Percentiles rank a stretch among this genome's conserved stretches.
Conservation (phyloP, 1,284 basidiomycete genomes). For the Puccinia hordei region DNA sequence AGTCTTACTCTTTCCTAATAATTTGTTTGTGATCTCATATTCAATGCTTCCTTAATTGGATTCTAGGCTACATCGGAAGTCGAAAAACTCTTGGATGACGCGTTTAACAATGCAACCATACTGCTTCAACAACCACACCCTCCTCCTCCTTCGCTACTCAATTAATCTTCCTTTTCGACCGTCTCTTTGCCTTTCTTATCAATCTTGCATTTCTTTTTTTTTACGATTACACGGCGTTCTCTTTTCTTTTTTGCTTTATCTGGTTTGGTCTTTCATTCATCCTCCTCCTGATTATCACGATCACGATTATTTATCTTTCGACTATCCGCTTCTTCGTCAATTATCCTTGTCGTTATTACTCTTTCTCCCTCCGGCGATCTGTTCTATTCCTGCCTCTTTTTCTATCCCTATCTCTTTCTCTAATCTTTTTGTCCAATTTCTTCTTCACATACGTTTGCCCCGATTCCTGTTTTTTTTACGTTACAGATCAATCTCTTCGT, state of each 20-base stretch:
- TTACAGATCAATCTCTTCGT: background rate
- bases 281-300: background rate
- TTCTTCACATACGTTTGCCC: background rate
- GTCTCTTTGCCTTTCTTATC: background rate
- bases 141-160: background rate
- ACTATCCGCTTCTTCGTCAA: background rate
- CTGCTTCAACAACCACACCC: constrained; percentile 30
- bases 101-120: constrained; percentile 15
- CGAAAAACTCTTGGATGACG: constrained; percentile 46
- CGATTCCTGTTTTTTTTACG: background rate
- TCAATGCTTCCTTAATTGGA: background rate
- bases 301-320: background rate
- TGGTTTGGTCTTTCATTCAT: background rate
- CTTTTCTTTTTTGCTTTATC: background rate
- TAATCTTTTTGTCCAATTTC: background rate
- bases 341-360: background rate
- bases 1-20: background rate
- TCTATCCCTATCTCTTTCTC: background rate
- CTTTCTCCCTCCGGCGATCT: background rate
- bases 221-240: background rate
- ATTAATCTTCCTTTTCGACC: background rate
- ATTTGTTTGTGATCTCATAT: background rate
- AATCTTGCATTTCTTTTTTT: background rate
- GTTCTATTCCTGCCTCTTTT: background rate
- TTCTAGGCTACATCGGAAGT: constrained; percentile 38